These are phyloP conservation scores for Mortierella sp. DNA, from an alignment of 371 early-diverging fungal species.

Conservation along the genomic window DNA sequence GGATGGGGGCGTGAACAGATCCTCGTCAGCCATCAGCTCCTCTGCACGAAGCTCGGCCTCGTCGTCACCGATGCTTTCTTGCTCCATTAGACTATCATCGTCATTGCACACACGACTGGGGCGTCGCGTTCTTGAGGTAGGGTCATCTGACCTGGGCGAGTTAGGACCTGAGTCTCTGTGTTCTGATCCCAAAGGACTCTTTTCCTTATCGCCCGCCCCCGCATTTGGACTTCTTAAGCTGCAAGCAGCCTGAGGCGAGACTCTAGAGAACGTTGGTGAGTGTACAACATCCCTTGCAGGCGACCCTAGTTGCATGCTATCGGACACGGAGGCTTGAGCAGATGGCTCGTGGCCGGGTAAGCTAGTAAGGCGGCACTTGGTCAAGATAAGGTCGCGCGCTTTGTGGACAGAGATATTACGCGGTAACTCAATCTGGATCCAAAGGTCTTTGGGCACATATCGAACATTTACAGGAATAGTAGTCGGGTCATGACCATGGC, in stretches of 20 bases:
- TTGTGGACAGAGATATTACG: constrained; percentile 29
- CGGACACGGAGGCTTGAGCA: not conserved
- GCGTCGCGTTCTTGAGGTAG: too few species aligned
- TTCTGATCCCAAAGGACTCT: too few species aligned
- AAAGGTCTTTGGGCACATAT: constrained; percentile 38
- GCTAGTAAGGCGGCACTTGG: constrained; percentile 25
- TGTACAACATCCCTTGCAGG: too few species aligned
- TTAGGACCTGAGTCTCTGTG: too few species aligned
- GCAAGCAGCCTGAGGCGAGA: not conserved
- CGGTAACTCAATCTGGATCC: constrained; percentile 40
- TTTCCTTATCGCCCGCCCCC: not conserved
- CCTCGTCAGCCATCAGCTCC: constrained; percentile 31
- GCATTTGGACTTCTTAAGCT: not conserved
- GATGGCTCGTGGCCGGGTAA: not conserved
- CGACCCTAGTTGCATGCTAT: too few species aligned
- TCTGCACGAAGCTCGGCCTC: constrained; percentile 46
- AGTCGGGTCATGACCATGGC: constrained; percentile 16
- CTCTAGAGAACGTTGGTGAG: too few species aligned
- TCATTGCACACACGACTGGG: too few species aligned
- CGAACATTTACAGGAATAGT: constrained; percentile 30
- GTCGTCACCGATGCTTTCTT: constrained; percentile 38
- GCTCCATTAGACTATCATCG: constrained; percentile 18
- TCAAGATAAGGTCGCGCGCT: constrained; percentile 39
- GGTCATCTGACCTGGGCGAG: too few species aligned
- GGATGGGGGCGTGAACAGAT: not conserved